Conservation (phyloP, 2,329 filamentous ascomycete species). For the Macrophomina pseudophaseolina region DNA sequence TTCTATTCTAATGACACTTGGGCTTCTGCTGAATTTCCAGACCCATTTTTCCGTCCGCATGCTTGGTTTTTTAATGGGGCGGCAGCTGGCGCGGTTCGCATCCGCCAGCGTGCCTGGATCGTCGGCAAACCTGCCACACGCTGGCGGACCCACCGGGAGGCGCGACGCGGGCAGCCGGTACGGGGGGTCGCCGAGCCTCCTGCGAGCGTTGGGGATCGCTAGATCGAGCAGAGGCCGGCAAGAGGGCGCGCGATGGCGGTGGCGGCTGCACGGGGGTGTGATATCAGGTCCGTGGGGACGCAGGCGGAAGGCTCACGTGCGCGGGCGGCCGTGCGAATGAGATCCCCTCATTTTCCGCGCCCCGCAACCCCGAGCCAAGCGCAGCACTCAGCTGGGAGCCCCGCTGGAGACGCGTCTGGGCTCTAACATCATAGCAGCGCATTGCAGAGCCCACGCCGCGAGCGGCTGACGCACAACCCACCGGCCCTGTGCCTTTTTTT, state of each 20-base stretch:
- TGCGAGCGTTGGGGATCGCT: conserved; percentile 18
- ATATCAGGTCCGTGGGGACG: conserved; percentile 9
- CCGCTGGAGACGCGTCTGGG: conserved; percentile 21
- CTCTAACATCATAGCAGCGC: conserved; percentile 22
- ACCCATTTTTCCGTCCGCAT: conserved; percentile 22
- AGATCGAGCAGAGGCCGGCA: conserved; percentile 12
- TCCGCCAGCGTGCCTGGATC: conserved; percentile 18
- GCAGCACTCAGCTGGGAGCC: conserved; percentile 14
- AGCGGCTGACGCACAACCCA: conserved; percentile 21
- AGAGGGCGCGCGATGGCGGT: conserved; percentile 1
- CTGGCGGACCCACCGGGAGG: conserved; percentile 12
- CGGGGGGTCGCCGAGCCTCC: conserved; percentile 18
- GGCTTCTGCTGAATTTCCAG: conserved; percentile 14
- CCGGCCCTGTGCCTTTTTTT: conserved; percentile 22
- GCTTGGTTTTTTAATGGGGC: conserved; percentile 24
- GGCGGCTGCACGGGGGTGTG: conserved; percentile 9
- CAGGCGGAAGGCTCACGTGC: conserved; percentile 11
- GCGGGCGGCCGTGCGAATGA: conserved; percentile 14
- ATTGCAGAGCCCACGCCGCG: neutral
- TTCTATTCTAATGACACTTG: conserved; percentile 22
- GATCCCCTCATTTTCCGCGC: conserved; percentile 23
- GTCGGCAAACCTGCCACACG: conserved; percentile 24
- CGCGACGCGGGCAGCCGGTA: neutral
- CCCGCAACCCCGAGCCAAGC: conserved; percentile 22
- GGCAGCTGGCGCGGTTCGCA: conserved; percentile 17